phyloP scores from a whole-genome alignment of 768 basidiomycete genomes.

The Hydnum rufescens region DNA sequence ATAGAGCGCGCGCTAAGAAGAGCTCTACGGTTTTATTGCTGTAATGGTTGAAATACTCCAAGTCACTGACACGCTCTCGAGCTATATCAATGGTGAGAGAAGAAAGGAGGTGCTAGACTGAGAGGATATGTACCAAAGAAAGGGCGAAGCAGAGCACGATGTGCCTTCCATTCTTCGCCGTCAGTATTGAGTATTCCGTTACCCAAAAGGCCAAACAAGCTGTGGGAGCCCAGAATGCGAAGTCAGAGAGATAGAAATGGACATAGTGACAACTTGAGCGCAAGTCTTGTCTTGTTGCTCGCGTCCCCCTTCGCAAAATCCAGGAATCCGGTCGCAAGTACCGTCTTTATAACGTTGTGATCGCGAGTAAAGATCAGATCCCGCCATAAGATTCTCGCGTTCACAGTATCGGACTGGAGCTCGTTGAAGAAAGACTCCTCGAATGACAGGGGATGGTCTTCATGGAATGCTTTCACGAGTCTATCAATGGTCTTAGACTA shows the following conservation, averaged over 20 bases:
- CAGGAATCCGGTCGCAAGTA: conserved; percentile 8
- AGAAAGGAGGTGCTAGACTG: neutral
- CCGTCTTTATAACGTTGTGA: conserved; percentile 5
- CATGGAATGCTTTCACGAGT: too few relatives aligned
- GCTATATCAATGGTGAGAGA: conserved; percentile 10
- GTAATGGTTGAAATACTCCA: conserved; percentile 10
- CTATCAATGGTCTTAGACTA: too few relatives aligned
- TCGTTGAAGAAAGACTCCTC: neutral
- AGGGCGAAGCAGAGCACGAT: conserved; percentile 15
- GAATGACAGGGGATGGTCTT: neutral
- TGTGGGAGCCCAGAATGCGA: neutral
- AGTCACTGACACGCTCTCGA: conserved; percentile 10
- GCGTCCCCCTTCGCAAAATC: conserved; percentile 7
- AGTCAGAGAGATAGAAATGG: neutral
- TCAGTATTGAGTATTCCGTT: conserved; percentile 20
- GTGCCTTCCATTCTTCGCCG: conserved; percentile 22
- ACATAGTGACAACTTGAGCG: neutral
- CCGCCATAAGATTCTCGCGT: neutral
- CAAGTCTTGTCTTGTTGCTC: neutral
- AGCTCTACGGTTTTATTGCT: conserved; percentile 9
- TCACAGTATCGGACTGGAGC: neutral
- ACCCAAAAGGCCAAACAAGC: conserved; percentile 13
- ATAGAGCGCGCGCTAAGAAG: neutral
- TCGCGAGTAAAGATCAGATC: conserved; percentile 9
- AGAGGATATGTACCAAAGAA: conserved; percentile 13